These are phyloP conservation scores for Zymoseptoria passerinii DNA, from an alignment of 2,329 filamentous ascomycete species.

Conservation along the genomic window DNA sequence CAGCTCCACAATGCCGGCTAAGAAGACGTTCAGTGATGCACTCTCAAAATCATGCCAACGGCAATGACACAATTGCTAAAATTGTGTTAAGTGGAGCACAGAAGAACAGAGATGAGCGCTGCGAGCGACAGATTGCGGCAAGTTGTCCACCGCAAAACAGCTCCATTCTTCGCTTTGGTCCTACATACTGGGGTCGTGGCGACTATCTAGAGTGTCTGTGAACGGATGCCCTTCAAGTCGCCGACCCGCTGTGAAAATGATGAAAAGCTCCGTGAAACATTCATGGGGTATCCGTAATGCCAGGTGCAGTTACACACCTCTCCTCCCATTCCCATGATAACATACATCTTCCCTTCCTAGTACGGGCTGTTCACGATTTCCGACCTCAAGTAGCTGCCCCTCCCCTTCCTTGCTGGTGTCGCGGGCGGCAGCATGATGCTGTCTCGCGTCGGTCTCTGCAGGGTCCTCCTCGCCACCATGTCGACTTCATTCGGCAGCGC, in stretches of 20 bases:
- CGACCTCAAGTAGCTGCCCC: conserved; percentile 64
- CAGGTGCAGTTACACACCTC: not conserved
- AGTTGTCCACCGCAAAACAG: not conserved
- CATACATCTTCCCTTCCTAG: conserved; percentile 20
- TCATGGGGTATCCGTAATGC: not conserved
- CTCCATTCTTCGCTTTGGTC: not conserved
- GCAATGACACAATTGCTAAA: not conserved
- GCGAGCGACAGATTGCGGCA: too few relatives aligned
- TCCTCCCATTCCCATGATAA: not conserved
- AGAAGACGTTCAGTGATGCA: not conserved
- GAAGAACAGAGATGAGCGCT: not conserved
- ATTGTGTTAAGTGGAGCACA: not conserved
- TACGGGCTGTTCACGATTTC: conserved; percentile 75
- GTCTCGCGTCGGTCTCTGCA: conserved; percentile 84
- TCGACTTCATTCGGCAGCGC: conserved; percentile 95
- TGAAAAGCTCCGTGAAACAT: not conserved
- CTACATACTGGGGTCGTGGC: not conserved
- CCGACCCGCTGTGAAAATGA: not conserved
- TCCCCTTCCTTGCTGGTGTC: conserved; percentile 26
- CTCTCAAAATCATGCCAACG: not conserved
- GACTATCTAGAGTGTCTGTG: not conserved
- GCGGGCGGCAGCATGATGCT: conserved; percentile 56
- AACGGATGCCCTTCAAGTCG: not conserved
- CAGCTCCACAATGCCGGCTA: not conserved
- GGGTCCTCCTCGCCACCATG: conserved; percentile 80